Conservation (phyloP, 108 stramenopile species). For the Epipyxis sp. region DNA sequence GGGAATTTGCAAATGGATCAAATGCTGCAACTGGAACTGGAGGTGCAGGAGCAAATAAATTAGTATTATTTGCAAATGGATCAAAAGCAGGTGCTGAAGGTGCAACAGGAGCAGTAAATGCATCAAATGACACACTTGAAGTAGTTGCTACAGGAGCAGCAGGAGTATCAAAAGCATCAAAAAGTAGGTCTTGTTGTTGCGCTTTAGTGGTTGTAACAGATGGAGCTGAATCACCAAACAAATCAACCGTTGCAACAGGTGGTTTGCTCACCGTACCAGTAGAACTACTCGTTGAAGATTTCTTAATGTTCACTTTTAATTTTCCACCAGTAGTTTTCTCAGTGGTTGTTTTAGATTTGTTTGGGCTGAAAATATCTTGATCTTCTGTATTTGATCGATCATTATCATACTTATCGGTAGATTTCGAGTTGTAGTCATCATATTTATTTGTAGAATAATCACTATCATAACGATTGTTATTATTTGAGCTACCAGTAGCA, state of each 20-base stretch:
- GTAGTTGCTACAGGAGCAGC: background rate
- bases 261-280: background rate
- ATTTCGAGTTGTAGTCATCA: background rate
- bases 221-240: background rate
- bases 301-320: constrained; percentile 30
- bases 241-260: constrained; percentile 4
- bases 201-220: background rate
- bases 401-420: background rate
- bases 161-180: constrained; percentile 9
- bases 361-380: background rate
- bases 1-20: constrained; percentile 32
- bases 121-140: background rate
- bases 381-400: background rate
- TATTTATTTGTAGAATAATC: background rate
- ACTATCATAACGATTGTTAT: constrained; percentile 14
- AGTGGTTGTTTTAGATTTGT: background rate
- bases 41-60: constrained; percentile 8
- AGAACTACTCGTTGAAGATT: background rate
- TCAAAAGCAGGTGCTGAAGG: constrained; percentile 25
- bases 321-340: background rate
- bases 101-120: constrained; percentile 12
- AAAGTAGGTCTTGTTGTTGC: background rate
- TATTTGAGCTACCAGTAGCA: constrained; percentile 1
- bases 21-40: constrained; percentile 14
- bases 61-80: background rate